These are phyloP conservation scores for Stephania japonica DNA, from an alignment of 164 flowering plant genomes.

Conservation along the genomic window DNA sequence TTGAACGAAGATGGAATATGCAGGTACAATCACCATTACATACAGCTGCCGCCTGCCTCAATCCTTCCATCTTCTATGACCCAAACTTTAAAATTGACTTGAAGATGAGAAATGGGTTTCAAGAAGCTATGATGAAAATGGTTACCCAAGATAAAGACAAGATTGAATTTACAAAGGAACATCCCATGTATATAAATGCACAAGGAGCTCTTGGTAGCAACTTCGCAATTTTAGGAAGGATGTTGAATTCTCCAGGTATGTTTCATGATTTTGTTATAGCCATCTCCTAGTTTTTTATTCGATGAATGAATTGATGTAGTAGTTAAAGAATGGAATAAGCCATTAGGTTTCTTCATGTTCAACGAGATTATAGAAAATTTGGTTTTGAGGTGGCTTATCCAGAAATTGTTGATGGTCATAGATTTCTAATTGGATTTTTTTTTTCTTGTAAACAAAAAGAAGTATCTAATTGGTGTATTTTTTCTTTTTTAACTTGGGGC, in stretches of 20 bases:
- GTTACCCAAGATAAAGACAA: conserved; percentile 45
- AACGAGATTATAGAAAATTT: background rate
- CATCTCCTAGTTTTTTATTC: conserved; percentile 3
- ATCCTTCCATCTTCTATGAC: conserved; percentile 57
- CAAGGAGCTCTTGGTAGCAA: conserved; percentile 63
- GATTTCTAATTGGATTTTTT: too few relatives aligned
- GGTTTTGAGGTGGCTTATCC: background rate
- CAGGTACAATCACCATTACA: conserved; percentile 52
- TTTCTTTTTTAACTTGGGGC: background rate
- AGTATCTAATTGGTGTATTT: too few relatives aligned
- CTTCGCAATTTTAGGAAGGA: conserved; percentile 65
- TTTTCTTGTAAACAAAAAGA: too few relatives aligned
- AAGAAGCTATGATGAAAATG: conserved; percentile 63
- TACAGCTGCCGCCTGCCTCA: conserved; percentile 64
- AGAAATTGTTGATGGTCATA: background rate
- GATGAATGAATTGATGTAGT: background rate
- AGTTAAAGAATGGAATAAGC: conserved; percentile 4
- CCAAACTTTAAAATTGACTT: conserved; percentile 43
- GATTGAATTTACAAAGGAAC: conserved; percentile 54
- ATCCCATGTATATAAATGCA: conserved; percentile 58
- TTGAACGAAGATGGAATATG: conserved; percentile 58
- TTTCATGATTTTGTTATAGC: background rate
- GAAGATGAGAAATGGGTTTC: conserved; percentile 63
- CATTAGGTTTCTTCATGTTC: background rate
- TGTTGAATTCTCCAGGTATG: conserved; percentile 61